phyloP scores from a whole-genome alignment of 345 rosid species.

The Salix exigua region DNA sequence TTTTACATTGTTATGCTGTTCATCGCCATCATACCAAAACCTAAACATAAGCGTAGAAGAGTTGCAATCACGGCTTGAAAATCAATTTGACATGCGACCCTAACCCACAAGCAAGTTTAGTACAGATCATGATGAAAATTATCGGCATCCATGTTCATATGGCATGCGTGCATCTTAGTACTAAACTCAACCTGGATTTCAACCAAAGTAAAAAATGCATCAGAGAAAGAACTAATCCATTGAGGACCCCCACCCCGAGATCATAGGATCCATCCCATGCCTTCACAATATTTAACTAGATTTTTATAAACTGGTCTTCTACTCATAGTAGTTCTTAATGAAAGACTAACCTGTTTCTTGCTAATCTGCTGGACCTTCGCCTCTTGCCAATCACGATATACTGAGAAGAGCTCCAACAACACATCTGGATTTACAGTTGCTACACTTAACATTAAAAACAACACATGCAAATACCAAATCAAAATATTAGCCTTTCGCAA shows the following conservation, averaged over 20 bases:
- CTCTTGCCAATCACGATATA: slow-evolving; percentile 80
- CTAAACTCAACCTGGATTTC: slow-evolving; percentile 11
- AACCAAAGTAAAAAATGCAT: not conserved
- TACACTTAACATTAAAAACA: slow-evolving; percentile 20
- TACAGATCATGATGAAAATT: not conserved
- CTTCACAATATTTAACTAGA: not conserved
- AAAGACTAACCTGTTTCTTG: slow-evolving; percentile 61
- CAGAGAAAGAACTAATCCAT: not conserved
- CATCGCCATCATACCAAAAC: not conserved
- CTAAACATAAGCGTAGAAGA: not conserved
- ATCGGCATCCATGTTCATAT: not conserved
- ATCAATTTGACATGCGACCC: not conserved
- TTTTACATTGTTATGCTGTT: not conserved
- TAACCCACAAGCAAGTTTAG: not conserved
- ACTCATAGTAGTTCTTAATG: not conserved
- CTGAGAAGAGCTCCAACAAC: slow-evolving; percentile 75
- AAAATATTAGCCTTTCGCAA: not conserved
- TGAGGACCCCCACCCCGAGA: not conserved
- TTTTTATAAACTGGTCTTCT: not conserved
- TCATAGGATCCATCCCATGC: not conserved
- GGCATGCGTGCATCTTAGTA: slow-evolving; percentile 4
- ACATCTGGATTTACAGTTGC: slow-evolving; percentile 74
- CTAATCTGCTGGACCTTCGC: slow-evolving; percentile 53
- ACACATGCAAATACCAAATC: not conserved
- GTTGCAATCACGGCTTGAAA: not conserved